These are phyloP conservation scores for Penstemon davidsonii DNA, from an alignment of 257 asterid genomes.

Conservation along the genomic window DNA sequence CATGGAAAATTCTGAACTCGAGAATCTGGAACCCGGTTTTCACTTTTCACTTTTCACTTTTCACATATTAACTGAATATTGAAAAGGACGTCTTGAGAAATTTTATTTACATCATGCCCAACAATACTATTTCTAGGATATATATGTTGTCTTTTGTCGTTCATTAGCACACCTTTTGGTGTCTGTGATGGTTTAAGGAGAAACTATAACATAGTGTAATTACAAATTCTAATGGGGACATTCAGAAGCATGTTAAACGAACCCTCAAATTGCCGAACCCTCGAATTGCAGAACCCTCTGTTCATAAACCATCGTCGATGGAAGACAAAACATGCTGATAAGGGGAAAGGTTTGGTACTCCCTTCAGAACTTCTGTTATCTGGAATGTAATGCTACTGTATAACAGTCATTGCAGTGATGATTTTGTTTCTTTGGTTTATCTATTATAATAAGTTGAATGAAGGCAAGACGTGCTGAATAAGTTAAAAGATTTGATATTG, in stretches of 20 bases:
- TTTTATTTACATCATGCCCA: slow-evolving; percentile 10
- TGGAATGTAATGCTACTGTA: slow-evolving; percentile 14
- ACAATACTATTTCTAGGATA: neutral
- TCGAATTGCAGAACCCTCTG: neutral
- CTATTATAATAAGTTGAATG: no score
- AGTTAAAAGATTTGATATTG: no score
- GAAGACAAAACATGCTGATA: slow-evolving; percentile 2
- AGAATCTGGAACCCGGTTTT: neutral
- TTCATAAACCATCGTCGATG: neutral
- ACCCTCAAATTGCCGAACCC: slow-evolving; percentile 1
- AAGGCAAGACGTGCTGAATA: no score
- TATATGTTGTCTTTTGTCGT: neutral
- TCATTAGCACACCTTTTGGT: neutral
- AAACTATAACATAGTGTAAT: neutral
- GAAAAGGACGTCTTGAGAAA: slow-evolving; percentile 14
- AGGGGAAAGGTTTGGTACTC: slow-evolving; percentile 4
- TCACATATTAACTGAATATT: neutral
- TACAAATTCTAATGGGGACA: neutral
- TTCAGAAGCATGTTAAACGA: neutral
- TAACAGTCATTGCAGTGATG: slow-evolving; percentile 4
- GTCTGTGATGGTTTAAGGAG: slow-evolving; percentile 14
- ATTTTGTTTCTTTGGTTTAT: neutral
- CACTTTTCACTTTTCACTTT: neutral
- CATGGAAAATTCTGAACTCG: neutral
- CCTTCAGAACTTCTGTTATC: neutral